Evolutionary conservation across 805 yeast species (phyloP).

Genomic region (Candida coleopterorum): DNA sequence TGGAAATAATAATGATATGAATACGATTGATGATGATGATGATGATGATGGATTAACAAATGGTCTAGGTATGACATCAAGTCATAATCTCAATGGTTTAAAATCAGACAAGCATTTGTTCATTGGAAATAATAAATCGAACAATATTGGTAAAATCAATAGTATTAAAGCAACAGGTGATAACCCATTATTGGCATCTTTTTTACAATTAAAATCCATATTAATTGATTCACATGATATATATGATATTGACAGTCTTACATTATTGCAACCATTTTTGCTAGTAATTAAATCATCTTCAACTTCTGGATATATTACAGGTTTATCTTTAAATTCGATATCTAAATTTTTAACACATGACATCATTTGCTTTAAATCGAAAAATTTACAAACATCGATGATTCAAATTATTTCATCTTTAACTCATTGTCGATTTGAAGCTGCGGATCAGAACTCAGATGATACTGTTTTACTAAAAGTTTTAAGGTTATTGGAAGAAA

Average conservation of each 20-base stretch:
- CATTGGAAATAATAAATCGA: slow-evolving; percentile 1
- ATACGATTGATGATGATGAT: not conserved
- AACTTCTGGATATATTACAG: slow-evolving; percentile 82
- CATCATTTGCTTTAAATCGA: slow-evolving; percentile 53
- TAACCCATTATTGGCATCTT: slow-evolving; percentile 69
- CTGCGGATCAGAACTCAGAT: slow-evolving; percentile 86
- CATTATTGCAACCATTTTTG: slow-evolving; percentile 81
- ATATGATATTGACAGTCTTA: slow-evolving; percentile 59
- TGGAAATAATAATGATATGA: slow-evolving; percentile 23
- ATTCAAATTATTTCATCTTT: slow-evolving; percentile 68
- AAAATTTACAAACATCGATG: slow-evolving; percentile 52
- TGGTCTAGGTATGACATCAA: slow-evolving; percentile 20
- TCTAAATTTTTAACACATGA: slow-evolving; percentile 68
- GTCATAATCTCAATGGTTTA: slow-evolving; percentile 1
- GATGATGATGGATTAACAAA: slow-evolving; percentile 29
- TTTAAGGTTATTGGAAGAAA: slow-evolving; percentile 61
- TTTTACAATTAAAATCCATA: slow-evolving; percentile 72
- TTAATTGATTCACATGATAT: slow-evolving; percentile 51
- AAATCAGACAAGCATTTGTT: slow-evolving; percentile 4
- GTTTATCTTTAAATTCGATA: slow-evolving; percentile 71
- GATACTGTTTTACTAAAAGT: slow-evolving; percentile 87
- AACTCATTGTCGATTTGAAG: slow-evolving; percentile 94
- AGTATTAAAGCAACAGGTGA: slow-evolving; percentile 12
- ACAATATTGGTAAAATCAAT: not conserved
- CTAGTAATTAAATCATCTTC: slow-evolving; percentile 77